phyloP scores from a whole-genome alignment of 768 basidiomycete species.

The Cystobasidium tubakii region DNA sequence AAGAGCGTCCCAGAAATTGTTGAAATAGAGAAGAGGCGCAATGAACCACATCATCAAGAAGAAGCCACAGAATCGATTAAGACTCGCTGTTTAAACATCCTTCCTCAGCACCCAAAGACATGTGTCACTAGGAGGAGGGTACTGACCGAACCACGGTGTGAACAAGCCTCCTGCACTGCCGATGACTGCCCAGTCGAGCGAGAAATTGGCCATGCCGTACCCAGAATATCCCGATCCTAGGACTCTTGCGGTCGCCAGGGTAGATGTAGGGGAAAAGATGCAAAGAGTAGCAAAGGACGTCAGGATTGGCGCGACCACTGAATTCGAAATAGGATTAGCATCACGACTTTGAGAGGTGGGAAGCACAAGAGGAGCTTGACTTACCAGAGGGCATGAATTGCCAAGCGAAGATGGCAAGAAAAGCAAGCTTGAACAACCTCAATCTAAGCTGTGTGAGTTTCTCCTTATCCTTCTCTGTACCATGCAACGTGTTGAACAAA shows the following conservation, averaged over 20 bases:
- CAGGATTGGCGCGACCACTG: slow-evolving; percentile 31
- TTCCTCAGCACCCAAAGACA: no score
- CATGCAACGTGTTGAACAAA: slow-evolving; percentile 47
- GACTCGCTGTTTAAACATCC: slow-evolving; percentile 3
- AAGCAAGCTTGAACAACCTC: slow-evolving; percentile 44
- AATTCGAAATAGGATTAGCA: neutral
- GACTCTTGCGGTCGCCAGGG: slow-evolving; percentile 8
- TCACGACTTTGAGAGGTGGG: neutral
- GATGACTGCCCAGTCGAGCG: slow-evolving; percentile 47
- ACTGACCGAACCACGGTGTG: slow-evolving; percentile 43
- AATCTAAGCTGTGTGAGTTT: slow-evolving; percentile 41
- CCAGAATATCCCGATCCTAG: slow-evolving; percentile 47
- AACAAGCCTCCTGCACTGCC: slow-evolving; percentile 44
- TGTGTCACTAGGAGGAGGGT: neutral
- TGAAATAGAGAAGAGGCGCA: slow-evolving; percentile 45
- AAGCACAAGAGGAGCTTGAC: neutral
- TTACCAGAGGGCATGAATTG: slow-evolving; percentile 47
- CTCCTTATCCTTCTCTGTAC: slow-evolving; percentile 37
- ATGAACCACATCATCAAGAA: slow-evolving; percentile 45
- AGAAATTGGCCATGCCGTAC: slow-evolving; percentile 45
- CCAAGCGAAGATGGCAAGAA: slow-evolving; percentile 42
- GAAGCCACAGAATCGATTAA: slow-evolving; percentile 43
- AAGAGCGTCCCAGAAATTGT: slow-evolving; percentile 45
- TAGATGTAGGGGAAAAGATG: slow-evolving; percentile 29
- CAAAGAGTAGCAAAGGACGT: slow-evolving; percentile 44